Evolutionary conservation across 2,329 filamentous ascomycete genomes (phyloP), one percentile per base, ranked within the genome.

Genomic region (Xylariaceae sp.): DNA sequence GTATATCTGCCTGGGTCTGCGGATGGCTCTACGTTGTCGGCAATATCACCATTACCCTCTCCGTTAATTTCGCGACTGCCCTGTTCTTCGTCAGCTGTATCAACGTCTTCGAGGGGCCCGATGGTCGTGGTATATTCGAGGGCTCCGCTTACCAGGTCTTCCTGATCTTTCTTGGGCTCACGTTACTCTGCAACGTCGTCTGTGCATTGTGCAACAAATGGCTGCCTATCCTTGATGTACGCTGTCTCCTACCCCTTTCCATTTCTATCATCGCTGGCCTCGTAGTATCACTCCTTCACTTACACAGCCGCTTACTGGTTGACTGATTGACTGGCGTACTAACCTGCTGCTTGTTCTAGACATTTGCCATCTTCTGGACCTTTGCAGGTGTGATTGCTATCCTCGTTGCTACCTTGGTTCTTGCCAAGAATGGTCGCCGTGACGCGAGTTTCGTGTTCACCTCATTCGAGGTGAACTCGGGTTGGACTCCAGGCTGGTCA

Each of bases 21-120:
- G 88, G 88, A 61, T 92, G 88, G 88, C 78, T 87, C 18, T 92
- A 89, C 70, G 82, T 90, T 15, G 85, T 90, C 55, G 89, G 89
- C 60, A 92, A 92, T 75, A 87, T 91, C 72, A 90, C 87, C 65
- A 92, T 92, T 66, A 91, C 88, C 0, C 78, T 91, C n/a, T 83
- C 88, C n/a, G 88, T 91, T 70, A 89, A 90, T 76, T 92, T 91
- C 67, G 89, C 88, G 5, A 90, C 89, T 2, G 88, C 86, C 0
- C 83, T 91, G 64, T 81, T 84, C 71, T 73, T 83, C 59, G 77
- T 82, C 58, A 78, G 76, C 11, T 82, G 80, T 68, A 70, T 85
- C 72, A 82, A 83, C 59, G 78, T 85, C 41, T 85, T 84, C 60
- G 75, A 81, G 57, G 72, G 73, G 2, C 71, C 74, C 41, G 72